A percentile compares a stretch with the other conserved stretches of the same genome.
Conservation (phyloP, 768 basidiomycete genomes). For the Lentinula aciculospora region DNA sequence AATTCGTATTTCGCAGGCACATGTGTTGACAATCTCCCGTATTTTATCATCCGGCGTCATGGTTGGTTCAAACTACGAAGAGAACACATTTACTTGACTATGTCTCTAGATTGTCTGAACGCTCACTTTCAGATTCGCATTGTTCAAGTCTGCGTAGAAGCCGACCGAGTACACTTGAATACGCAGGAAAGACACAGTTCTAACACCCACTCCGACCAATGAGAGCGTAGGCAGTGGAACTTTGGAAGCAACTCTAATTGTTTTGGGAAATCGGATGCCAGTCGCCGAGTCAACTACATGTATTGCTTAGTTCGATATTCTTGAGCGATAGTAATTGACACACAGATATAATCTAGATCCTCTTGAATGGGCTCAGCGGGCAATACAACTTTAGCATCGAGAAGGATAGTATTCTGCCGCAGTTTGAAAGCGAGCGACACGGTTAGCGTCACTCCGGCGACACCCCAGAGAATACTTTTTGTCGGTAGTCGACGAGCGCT, state of each 20-base stretch:
- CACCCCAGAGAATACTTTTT: neutral
- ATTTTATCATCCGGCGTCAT: slow-evolving; percentile 69
- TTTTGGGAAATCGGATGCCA: slow-evolving; percentile 66
- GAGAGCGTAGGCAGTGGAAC: slow-evolving; percentile 55
- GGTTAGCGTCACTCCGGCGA: neutral
- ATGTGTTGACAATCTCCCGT: slow-evolving; percentile 56
- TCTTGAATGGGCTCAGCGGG: neutral
- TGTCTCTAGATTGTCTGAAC: neutral
- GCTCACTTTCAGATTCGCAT: slow-evolving; percentile 54
- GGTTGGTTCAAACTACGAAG: slow-evolving; percentile 41
- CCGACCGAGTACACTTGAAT: slow-evolving; percentile 88
- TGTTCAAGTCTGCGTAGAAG: slow-evolving; percentile 82
- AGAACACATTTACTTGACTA: neutral
- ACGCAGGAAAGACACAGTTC: slow-evolving; percentile 83
- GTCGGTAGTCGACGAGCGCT: neutral
- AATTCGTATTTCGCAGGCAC: slow-evolving; percentile 71
- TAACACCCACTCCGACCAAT: slow-evolving; percentile 79
- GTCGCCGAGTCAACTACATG: slow-evolving; percentile 66
- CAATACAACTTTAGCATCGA: slow-evolving; percentile 4
- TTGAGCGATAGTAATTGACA: neutral
- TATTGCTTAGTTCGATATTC: neutral
- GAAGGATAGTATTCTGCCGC: neutral
- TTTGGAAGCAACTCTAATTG: slow-evolving; percentile 59
- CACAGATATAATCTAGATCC: slow-evolving; percentile 4
- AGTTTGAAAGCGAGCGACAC: neutral